Evolutionary conservation across 2,329 filamentous ascomycete species (phyloP), one percentile per base, ranked within the genome.

Genomic region (Capronia americana): DNA sequence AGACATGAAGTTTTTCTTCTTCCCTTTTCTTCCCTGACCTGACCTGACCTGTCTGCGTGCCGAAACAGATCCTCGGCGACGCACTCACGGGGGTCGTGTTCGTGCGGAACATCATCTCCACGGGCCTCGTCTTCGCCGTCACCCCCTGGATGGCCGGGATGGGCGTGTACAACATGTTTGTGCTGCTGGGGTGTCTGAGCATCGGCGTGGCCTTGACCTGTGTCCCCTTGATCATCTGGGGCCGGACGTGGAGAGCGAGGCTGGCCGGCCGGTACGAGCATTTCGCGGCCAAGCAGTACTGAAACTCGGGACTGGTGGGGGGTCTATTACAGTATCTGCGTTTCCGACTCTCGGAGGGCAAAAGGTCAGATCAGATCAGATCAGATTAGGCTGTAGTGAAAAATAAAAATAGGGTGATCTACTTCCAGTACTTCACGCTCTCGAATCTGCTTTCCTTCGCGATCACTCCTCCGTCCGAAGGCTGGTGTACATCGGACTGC

Each of bases 101-200:
- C 62, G 71, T 80, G 11, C 78, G 82, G 0, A 84, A 84, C 58
- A 62, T 75, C 1, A 76, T 84, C 51, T 75, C 76, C 20, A 81
- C 79, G 1, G 75, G 78, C 17, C 78, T 84, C 51, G 77, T 84
- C n/a, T 84, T 84, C 67, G 79, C 78, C 0, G 73, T 83, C 26
- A 74, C 77, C 0, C 78, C 79, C 0, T 84, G 82, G 79, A 76
- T 78, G 10, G 70, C 75, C 12, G 64, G 56, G 2, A 67, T 80
- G 26, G 80, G 80, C 6, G 70, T 80, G 30, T 74, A 76, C 20
- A 79, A 80, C 67, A 77, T 81, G 17, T 79, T 80, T 65, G 76
- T 80, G 48, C 76, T 77, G 4, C 79, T 80, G 50, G 77, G 77
- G 4, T 74, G 76, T 1, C 74, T 81, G 41, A 73, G 72, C 0